Evolutionary conservation across 306 rosid species (phyloP).

Genomic region (Prunus mira): DNA sequence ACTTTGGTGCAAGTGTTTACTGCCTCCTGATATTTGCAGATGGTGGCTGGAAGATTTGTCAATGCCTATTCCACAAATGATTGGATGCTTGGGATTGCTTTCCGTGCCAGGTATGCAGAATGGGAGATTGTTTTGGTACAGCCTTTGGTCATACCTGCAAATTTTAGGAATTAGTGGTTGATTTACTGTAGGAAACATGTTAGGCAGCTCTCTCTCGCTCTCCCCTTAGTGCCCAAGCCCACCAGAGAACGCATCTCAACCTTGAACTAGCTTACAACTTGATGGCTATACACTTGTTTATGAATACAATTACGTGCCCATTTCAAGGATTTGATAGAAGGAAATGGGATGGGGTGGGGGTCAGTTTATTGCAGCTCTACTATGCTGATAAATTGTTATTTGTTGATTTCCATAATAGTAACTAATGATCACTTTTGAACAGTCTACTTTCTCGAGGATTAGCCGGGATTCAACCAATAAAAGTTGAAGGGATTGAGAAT

Average conservation of each 20-base stretch:
- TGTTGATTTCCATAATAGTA: neutral
- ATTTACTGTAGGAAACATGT: neutral
- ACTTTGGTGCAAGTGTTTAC: neutral
- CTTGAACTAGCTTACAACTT: neutral
- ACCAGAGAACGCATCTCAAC: neutral
- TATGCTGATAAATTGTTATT: neutral
- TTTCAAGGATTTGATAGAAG: neutral
- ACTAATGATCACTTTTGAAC: constrained; percentile 14
- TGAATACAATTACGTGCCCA: neutral
- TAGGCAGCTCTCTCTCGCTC: neutral
- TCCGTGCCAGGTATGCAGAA: constrained; percentile 44
- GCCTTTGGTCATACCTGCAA: neutral
- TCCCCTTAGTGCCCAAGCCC: neutral
- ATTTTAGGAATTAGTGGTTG: too few relatives aligned
- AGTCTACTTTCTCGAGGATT: constrained; percentile 49
- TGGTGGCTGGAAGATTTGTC: constrained; percentile 58
- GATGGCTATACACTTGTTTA: neutral
- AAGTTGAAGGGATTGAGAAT: constrained; percentile 47
- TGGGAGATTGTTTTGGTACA: neutral
- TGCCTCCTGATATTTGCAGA: constrained; percentile 28
- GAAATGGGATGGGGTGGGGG: neutral
- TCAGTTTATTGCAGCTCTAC: neutral
- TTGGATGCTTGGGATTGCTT: constrained; percentile 56
- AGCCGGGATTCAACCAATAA: constrained; percentile 52
- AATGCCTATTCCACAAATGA: constrained; percentile 48